Evolutionary conservation across 257 asterid genomes (phyloP).

Genomic region (Solanum tarapatanum): DNA sequence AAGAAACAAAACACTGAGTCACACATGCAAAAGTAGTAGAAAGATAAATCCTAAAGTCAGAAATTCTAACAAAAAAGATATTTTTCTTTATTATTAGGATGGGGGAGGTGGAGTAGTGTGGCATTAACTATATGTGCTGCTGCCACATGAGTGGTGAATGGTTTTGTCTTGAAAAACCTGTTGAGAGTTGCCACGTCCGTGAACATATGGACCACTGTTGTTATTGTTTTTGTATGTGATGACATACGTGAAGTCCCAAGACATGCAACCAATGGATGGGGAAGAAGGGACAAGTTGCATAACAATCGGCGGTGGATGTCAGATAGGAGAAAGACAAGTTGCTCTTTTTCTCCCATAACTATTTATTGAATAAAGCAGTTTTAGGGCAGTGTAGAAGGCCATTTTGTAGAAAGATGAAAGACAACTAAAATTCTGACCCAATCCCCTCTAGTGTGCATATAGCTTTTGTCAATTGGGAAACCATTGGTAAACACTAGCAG

Average conservation of each 20-base stretch:
- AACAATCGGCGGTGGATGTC: slow-evolving; percentile 43
- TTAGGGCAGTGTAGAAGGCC: background rate
- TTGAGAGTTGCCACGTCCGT: background rate
- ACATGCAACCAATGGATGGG: slow-evolving; percentile 27
- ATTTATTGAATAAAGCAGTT: slow-evolving; percentile 16
- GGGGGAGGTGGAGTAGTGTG: background rate
- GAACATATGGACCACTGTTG: background rate
- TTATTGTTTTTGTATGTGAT: background rate
- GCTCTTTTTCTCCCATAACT: slow-evolving; percentile 30
- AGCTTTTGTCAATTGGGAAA: too few species aligned
- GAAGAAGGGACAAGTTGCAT: slow-evolving; percentile 23
- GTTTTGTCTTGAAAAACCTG: background rate
- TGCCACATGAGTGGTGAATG: background rate
- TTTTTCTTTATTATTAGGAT: background rate
- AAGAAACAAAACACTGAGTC: background rate
- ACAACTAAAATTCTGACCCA: too few species aligned
- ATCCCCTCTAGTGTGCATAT: too few species aligned
- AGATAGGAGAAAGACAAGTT: slow-evolving; percentile 7
- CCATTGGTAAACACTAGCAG: too few species aligned
- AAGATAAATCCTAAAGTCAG: background rate
- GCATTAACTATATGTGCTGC: background rate
- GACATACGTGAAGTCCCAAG: slow-evolving; percentile 7
- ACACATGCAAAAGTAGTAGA: background rate
- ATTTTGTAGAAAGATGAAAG: too few species aligned
- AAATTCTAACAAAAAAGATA: background rate